Conservation (phyloP, 176 grass and related monocot species). For the Avena insularis region DNA sequence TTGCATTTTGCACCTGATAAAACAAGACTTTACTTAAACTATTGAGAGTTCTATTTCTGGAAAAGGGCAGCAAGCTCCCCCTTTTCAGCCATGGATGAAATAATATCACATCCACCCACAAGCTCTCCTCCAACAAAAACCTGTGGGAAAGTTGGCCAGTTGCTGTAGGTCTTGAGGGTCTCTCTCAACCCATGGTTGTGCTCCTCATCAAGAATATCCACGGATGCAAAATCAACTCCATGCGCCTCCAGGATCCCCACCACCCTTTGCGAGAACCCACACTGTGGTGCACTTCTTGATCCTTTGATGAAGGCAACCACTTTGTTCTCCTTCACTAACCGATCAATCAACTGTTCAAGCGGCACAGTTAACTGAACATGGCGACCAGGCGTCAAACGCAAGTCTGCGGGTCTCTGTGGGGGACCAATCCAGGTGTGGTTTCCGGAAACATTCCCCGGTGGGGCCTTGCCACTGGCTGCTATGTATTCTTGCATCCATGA, state of each 20-base stretch:
- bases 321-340: conserved; percentile 87
- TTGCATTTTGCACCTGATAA: background rate
- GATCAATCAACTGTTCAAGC: conserved; percentile 75
- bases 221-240: conserved; percentile 68
- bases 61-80: conserved; percentile 75
- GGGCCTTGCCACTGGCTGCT: conserved; percentile 67
- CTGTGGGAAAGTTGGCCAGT: conserved; percentile 94
- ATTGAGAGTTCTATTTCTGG: conserved; percentile 52
- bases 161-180: conserved; percentile 81
- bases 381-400: conserved; percentile 82
- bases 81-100: conserved; percentile 87
- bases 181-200: conserved; percentile 87
- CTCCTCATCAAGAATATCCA: conserved; percentile 96
- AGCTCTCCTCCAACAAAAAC: conserved; percentile 86
- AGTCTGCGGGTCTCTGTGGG: conserved; percentile 60
- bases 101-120: conserved; percentile 81
- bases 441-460: conserved; percentile 82
- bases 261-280: conserved; percentile 88
- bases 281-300: conserved; percentile 85
- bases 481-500: conserved; percentile 97
- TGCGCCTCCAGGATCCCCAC: conserved; percentile 83
- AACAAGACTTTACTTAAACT: conserved; percentile 21
- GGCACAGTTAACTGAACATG: conserved; percentile 82
- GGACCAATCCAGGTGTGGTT: conserved; percentile 77
- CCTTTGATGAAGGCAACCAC: conserved; percentile 99